Conservation (phyloP, 2,329 filamentous ascomycete species). For the Ceratocystis huliohia region DNA sequence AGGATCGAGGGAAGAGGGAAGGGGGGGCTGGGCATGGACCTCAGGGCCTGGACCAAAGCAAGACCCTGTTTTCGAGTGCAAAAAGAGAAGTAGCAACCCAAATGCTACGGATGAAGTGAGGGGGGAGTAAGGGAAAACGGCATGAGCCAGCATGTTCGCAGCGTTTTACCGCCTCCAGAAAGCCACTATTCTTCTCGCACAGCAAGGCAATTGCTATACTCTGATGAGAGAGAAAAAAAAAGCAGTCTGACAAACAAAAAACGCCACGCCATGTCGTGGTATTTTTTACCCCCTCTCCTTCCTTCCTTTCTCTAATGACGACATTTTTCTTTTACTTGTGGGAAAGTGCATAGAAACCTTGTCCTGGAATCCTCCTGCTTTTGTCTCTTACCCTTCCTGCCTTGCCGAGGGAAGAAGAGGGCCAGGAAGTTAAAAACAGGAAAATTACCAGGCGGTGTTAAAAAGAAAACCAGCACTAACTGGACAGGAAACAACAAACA, state of each 20-base stretch:
- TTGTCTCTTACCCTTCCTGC: not conserved
- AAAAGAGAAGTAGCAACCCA: not conserved
- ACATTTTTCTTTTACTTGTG: not conserved
- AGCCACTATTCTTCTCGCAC: not conserved
- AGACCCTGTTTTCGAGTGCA: not conserved
- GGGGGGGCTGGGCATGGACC: not conserved
- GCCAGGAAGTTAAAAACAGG: not conserved
- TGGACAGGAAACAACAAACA: not conserved
- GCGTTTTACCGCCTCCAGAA: not conserved
- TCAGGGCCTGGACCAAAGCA: conserved; percentile 1
- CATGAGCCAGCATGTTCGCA: not conserved
- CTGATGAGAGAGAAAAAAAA: not conserved
- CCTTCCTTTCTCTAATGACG: conserved; percentile 4
- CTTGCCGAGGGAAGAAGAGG: not conserved
- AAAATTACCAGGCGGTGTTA: not conserved
- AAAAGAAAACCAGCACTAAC: not conserved
- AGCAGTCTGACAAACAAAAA: not conserved
- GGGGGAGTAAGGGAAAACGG: not conserved
- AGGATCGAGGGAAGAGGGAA: conserved; percentile 5
- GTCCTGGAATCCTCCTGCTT: conserved; percentile 2
- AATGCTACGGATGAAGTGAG: not conserved
- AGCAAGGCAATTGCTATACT: not conserved
- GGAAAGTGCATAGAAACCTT: conserved; percentile 2
- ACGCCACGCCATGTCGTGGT: not conserved
- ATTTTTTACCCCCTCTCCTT: not conserved